phyloP scores from a whole-genome alignment of 2,329 filamentous ascomycete genomes.

The Tolypocladium tropicale region DNA sequence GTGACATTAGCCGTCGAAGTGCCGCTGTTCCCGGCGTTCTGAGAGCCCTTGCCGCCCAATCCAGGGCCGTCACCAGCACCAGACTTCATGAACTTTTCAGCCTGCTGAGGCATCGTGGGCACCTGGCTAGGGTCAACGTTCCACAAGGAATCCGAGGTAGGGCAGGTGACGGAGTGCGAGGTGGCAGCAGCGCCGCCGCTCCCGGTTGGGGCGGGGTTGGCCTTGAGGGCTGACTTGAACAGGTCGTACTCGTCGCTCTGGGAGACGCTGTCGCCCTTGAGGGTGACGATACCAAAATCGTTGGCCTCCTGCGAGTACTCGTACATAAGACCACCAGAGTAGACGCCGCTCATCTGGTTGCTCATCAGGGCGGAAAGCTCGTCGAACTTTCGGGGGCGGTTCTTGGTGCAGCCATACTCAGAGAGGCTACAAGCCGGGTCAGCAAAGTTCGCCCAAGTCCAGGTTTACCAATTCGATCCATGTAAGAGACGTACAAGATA shows the following conservation, averaged over 20 bases:
- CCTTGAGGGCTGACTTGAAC: constrained; percentile 36
- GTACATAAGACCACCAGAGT: constrained; percentile 93
- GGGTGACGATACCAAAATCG: constrained; percentile 68
- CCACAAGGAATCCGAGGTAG: constrained; percentile 37
- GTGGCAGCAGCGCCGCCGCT: constrained; percentile 37
- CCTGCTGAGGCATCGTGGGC: constrained; percentile 40
- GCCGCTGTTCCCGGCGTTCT: constrained; percentile 36
- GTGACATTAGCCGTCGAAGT: constrained; percentile 33
- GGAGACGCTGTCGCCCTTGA: constrained; percentile 43
- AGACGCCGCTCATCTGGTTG: constrained; percentile 73
- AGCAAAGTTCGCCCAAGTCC: not conserved
- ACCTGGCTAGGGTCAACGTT: constrained; percentile 38
- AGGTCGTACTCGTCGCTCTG: constrained; percentile 51
- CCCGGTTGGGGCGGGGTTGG: constrained; percentile 39
- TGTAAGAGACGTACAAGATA: constrained; percentile 52
- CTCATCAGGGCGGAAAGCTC: constrained; percentile 75
- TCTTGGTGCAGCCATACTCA: constrained; percentile 83
- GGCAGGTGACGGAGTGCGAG: constrained; percentile 37
- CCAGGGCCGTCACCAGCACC: constrained; percentile 46
- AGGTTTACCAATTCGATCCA: not conserved
- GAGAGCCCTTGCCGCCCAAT: constrained; percentile 41
- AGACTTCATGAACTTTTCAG: constrained; percentile 40
- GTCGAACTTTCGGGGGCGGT: constrained; percentile 63
- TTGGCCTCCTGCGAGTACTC: constrained; percentile 79
- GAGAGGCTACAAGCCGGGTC: constrained; percentile 47